phyloP scores from a whole-genome alignment of 2,329 filamentous ascomycete species.

The Fusarium falciforme region DNA sequence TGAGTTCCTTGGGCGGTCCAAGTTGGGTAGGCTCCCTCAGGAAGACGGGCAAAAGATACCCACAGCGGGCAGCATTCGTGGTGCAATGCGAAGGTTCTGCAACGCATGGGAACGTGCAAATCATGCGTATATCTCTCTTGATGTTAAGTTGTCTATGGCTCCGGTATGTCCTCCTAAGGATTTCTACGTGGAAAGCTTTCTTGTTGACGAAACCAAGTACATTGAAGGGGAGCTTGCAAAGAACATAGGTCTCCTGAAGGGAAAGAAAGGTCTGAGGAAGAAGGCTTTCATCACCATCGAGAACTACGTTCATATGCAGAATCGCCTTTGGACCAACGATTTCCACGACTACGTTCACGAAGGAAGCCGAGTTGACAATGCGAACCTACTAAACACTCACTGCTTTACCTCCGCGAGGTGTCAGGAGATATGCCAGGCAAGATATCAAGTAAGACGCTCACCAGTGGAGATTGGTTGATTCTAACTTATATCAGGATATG shows the following conservation, averaged over 20 bases:
- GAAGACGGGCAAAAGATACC: neutral
- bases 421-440: constrained; percentile 9
- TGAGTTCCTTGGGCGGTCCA: neutral
- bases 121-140: neutral
- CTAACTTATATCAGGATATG: constrained; percentile 4
- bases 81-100: neutral
- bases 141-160: neutral
- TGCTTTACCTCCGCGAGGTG: constrained; percentile 6
- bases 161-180: neutral
- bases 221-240: constrained; percentile 4
- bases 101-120: neutral
- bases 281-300: constrained; percentile 8
- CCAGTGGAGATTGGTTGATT: neutral
- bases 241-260: neutral
- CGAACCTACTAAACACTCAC: constrained; percentile 6
- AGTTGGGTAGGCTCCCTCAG: neutral
- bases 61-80: neutral
- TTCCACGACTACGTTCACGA: constrained; percentile 10
- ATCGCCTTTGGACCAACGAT: constrained; percentile 1
- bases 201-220: neutral
- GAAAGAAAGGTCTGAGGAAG: neutral
- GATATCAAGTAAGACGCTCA: constrained; percentile 1
- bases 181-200: neutral
- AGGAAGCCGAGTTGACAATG: neutral
- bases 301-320: constrained; percentile 1